A percentile compares a stretch with the other conserved stretches of the same genome.
Evolutionary conservation across 106 monocot species (phyloP).

Genomic region (Phalaenopsis aphrodite): DNA sequence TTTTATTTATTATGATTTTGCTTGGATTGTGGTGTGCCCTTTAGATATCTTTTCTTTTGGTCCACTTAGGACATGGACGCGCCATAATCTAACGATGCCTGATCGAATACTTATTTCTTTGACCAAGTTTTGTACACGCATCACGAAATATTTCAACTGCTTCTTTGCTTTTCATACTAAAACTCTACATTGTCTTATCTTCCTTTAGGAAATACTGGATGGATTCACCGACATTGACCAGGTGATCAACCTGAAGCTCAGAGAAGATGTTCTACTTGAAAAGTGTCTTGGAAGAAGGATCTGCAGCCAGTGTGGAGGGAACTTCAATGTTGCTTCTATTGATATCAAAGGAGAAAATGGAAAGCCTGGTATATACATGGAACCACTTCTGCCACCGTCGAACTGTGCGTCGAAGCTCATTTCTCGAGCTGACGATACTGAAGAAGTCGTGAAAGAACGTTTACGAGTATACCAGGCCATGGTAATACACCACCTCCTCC

Average conservation of each 20-base stretch:
- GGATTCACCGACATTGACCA: slow-evolving; percentile 66
- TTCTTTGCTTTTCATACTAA: too few species aligned
- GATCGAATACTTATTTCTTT: too few species aligned
- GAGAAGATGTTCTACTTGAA: slow-evolving; percentile 61
- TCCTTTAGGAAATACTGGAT: slow-evolving; percentile 66
- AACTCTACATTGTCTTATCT: too few species aligned
- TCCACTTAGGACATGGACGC: too few species aligned
- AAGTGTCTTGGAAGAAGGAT: slow-evolving; percentile 90
- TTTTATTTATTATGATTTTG: too few species aligned
- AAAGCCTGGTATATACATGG: slow-evolving; percentile 60
- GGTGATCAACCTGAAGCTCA: slow-evolving; percentile 66
- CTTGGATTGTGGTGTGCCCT: too few species aligned
- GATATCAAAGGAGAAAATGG: slow-evolving; percentile 63
- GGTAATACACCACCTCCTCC: slow-evolving; percentile 21
- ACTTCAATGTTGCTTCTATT: slow-evolving; percentile 70
- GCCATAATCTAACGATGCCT: too few species aligned
- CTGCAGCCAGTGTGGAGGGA: slow-evolving; percentile 72
- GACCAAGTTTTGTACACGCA: too few species aligned
- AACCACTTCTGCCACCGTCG: slow-evolving; percentile 68
- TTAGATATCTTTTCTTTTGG: too few species aligned
- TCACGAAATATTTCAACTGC: too few species aligned
- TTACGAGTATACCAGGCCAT: slow-evolving; percentile 55
- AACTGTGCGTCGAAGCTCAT: slow-evolving; percentile 55
- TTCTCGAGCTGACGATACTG: slow-evolving; percentile 71
- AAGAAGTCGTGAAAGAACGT: slow-evolving; percentile 76